These are phyloP conservation scores for Trametes versicolor DNA, from an alignment of 1,284 basidiomycete species.

Conservation along the genomic window DNA sequence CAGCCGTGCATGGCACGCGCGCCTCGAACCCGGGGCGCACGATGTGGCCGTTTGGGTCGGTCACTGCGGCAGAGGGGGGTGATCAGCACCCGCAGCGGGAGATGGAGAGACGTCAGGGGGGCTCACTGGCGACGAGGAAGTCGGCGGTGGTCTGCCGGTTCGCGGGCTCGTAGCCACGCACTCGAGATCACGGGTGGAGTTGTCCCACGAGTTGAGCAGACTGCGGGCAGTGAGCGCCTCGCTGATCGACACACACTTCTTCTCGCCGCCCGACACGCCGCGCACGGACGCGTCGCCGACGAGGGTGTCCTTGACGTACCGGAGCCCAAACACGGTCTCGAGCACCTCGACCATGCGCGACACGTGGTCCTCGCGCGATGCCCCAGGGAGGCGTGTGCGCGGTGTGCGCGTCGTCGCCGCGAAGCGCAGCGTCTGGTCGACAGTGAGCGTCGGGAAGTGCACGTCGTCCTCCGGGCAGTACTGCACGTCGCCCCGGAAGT, in stretches of 20 bases:
- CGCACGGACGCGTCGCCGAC: conserved; percentile 82
- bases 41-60: conserved; percentile 59
- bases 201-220: conserved; percentile 77
- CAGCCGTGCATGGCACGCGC: conserved; percentile 57
- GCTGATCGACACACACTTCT: conserved; percentile 82
- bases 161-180: conserved; percentile 61
- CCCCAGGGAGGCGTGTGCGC: conserved; percentile 52
- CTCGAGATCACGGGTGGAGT: conserved; percentile 65
- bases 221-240: conserved; percentile 72
- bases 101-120: too few relatives aligned
- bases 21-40: conserved; percentile 52
- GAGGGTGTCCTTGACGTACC: conserved; percentile 64
- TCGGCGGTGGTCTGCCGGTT: conserved; percentile 68
- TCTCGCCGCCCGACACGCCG: conserved; percentile 86
- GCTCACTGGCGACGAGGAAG: conserved; percentile 59
- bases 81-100: background rate
- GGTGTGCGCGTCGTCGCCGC: conserved; percentile 71
- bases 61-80: conserved; percentile 47
- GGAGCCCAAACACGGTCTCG: conserved; percentile 77
- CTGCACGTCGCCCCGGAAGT: conserved; percentile 73
- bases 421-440: conserved; percentile 72
- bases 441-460: conserved; percentile 81
- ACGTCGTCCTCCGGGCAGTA: conserved; percentile 80
- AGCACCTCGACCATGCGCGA: conserved; percentile 61
- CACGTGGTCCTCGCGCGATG: conserved; percentile 59